Base-by-base conservation (phyloP, 2,329 filamentous ascomycete genomes). In the Mariannaea elegans region DNA sequence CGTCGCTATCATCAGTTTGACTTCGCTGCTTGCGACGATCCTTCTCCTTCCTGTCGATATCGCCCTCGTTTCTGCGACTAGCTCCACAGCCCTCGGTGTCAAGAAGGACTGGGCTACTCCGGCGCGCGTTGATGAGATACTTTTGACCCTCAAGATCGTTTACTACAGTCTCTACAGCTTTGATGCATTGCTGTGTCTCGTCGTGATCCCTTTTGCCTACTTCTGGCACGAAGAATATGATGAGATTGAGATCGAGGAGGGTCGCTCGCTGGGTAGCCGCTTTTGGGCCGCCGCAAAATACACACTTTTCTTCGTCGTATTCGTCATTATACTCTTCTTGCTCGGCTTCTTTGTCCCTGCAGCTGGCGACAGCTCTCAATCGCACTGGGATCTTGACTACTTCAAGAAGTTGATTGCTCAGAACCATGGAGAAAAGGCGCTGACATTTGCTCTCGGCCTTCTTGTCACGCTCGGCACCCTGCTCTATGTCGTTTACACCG, bases 161-260 rank as follows among this genome's bases (percentile, higher is more conserved):
- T 99, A 99, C 80, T 98, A 98, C 77, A 84, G 88, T 1, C 84
- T 99, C 1, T 99, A 98, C 80, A 95, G 92, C 69, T 81, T 97
- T 66, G 95, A 99, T 76, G 92, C 93, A 1, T 75, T 97, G 6
- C 86, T 99, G 10, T 99, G 95, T 72, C 82, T 99, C 44, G 76
- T 98, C 16, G 86, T 97, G 42, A 90, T 98, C 18, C 95, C 95
- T 0, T 99, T 99, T 73, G 90, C 94, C 46, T 99, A 99, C 80
- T 99, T 99, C 76, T 97, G 91, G 88, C 95, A 97, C 72, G 95
- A 99, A 76, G 95, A 98, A 76, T 97, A 97, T 66, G 94, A 97
- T 71, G 93, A 97, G 78, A 89, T 94, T 18, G 93, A 93, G 62
- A 85, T 90, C 31, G 92, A 97, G 70, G 92, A 97, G 29, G 87